Evolutionary conservation across 73 alveolate genomes (phyloP), one percentile per base, ranked within the genome.

Genomic region (Paramecium pentaurelia): DNA sequence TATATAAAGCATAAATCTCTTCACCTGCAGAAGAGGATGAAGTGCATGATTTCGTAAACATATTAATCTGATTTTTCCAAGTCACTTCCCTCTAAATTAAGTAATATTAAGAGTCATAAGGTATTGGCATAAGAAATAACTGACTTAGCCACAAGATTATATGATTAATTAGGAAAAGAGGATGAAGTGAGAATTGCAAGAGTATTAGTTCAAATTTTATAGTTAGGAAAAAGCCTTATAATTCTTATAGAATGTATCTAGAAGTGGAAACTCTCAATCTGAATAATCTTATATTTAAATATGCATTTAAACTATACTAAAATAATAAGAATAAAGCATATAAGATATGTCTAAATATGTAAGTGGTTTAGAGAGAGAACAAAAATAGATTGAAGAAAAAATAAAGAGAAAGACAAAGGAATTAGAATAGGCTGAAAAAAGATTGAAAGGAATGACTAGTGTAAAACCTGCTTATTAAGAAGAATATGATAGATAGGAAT

Each of bases 91-190:
- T 94, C 86, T 64, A 95, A 94, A 77, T 94, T 96, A 49, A 93
- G 92, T 75, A 94, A 95, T 92, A 77, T 96, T 64, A 96, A 96
- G 84, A 94, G 96, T 28, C 98, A 98, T 16, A 93, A 99, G 64
- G 83, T 86, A 20, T 93, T 97, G 37, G 99, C 99, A 22, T 92
- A 95, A 14, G 99, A 97, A 89, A 97, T 97, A 18, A 97, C 99
- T 6, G 99, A 97, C 44, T 87, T 96, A 54, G 99, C 99, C 25
- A 98, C 99, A 87, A 93, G 95, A 92, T 96, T 98, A 16, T 97
- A 95, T 92, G 99, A 98, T 93, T 94, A 95, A 77, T 94, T 98
- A 70, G 98, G 97, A 58, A 96, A 98, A 93, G 99, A 98, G 95
- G 96, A 94, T 77, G 99, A 97, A 45, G 92, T 98, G 34, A 97